Evolutionary conservation across 805 yeast species (phyloP).

Genomic region (Kluyveromyces lactis): DNA sequence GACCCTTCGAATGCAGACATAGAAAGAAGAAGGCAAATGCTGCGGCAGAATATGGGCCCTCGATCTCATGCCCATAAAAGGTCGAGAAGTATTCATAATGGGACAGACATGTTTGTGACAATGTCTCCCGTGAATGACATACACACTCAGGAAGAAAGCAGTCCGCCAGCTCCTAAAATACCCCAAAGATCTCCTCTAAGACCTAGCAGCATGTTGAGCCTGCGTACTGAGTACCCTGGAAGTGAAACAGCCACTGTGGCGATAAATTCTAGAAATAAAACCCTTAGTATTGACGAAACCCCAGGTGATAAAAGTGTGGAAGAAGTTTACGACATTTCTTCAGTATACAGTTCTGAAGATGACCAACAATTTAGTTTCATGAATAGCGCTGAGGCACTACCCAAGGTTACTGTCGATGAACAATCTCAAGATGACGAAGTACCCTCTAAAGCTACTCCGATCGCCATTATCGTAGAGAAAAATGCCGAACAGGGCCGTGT

Average conservation of each 20-base stretch:
- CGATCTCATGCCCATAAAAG: slow-evolving; percentile 23
- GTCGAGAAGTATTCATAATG: slow-evolving; percentile 23
- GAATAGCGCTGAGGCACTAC: not conserved
- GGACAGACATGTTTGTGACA: slow-evolving; percentile 12
- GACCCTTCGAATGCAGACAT: slow-evolving; percentile 9
- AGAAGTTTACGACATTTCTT: not conserved
- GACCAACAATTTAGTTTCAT: not conserved
- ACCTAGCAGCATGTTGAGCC: not conserved
- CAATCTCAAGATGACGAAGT: too few species aligned
- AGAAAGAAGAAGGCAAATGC: slow-evolving; percentile 16
- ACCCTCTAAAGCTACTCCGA: too few species aligned
- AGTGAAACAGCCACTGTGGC: too few species aligned
- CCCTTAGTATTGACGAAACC: too few species aligned
- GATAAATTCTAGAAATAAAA: too few species aligned
- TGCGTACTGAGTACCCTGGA: too few species aligned
- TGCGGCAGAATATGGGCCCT: slow-evolving; percentile 2
- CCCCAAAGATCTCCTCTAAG: slow-evolving; percentile 19
- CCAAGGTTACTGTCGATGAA: too few species aligned
- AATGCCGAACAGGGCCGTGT: too few species aligned
- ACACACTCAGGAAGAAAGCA: too few species aligned
- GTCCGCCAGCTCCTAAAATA: not conserved
- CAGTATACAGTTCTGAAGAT: not conserved
- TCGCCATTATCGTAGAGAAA: too few species aligned
- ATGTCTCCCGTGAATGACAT: not conserved
- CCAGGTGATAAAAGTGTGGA: not conserved